Base-by-base conservation (phyloP, 2,329 filamentous ascomycete species). In the Mycocentrospora acerina region DNA sequence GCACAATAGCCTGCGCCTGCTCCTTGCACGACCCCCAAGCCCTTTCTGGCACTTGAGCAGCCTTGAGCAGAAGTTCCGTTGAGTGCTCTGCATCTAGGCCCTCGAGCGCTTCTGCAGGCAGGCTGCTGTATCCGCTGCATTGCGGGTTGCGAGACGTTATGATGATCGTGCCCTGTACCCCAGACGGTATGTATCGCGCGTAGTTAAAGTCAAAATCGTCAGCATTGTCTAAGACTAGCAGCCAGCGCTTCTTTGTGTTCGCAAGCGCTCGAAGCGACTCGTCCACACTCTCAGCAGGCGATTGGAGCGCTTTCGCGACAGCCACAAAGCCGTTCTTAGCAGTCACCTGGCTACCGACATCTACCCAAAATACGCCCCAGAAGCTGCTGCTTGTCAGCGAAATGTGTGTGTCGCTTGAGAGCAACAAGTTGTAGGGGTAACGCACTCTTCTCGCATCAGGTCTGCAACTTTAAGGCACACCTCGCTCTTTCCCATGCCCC, bases 301-400 rank as follows among this genome's bases (percentile, higher is more conserved):
- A 34, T 16, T n/a, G n/a, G n/a, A n/a, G n/a, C n/a, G n/a, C n/a
- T n/a, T n/a, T n/a, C n/a, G n/a, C n/a, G n/a, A 42, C 27, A 14
- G 42, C 38, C 1, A 51, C 14, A 33, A 64, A 66, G 7, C 37
- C 49, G 13, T 37, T n/a, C 34, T 59, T 50, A 8, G 60, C 58
- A 9, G 37, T 47, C 13, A 28, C 29, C 1, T 17, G 4, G 24
- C 40, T 60, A 43, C 53, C 47, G 4, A 54, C 56, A 30, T 64
- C 56, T n/a, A 64, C 45, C 57, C 52, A 65, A 32, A 63, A 64
- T 10, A 66, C 34, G 17, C 59, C 61, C 60, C 59, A 66, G 34
- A 61, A 57, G 18, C 57, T 64, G 27, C 17, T 29, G 27, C 27
- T 14, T 4, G 27, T 29, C 27, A 29, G 27, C 27, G 13, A 29